Base-by-base conservation (phyloP, 2,329 filamentous ascomycete genomes). In the Magnaporthiopsis poae region DNA sequence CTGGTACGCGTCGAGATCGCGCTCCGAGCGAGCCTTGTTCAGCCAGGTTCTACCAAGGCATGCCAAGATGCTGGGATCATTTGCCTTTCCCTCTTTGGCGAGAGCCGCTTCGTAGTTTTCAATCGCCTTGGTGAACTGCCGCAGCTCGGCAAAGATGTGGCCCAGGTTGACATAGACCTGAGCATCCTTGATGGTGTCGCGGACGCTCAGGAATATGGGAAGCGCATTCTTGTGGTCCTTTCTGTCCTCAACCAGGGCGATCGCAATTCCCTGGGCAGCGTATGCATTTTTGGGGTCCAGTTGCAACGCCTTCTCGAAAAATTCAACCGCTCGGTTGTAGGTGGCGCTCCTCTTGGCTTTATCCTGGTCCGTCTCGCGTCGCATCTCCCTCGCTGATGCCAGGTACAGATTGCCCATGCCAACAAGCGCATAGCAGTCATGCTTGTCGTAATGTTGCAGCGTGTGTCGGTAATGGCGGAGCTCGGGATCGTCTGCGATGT, bases 391-490 rank as follows among this genome's bases (percentile, higher is more conserved):
- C 12, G 95, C 95, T 69, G 91, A 88, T 71, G 89, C 82, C 60
- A 99, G 84, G 71, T 94, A 89, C 75, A 99, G 81, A 75, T 99
- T 99, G 60, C 95, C 95, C 94, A 99, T 98, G 18, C 91, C 94
- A 33, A 96, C 93, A 35, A 99, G 82, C 5, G 95, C 92, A 76
- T 99, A 99, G n/a, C 92, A 86, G 75, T 99, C 95, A 75, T 99
- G 95, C 82, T 98, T 99, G 80, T 99, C 94, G 75, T 92, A 90
- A 71, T 93, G 88, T 75, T 96, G 92, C 36, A 99, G 81, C 0
- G 94, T 98, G 76, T 97, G 92, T 79, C 98, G 99, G 82, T 96
- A 96, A 75, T 97, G 93, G 3, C 92, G 87, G 72, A 96, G 89
- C 76, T 99, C 95, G 46, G 88, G 88, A 74, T 99, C 96, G 73